A percentile compares a stretch with the other conserved stretches of the same genome.
Evolutionary conservation across 208 protist genomes (phyloP).

Genomic region (Acanthamoeba triangularis): DNA sequence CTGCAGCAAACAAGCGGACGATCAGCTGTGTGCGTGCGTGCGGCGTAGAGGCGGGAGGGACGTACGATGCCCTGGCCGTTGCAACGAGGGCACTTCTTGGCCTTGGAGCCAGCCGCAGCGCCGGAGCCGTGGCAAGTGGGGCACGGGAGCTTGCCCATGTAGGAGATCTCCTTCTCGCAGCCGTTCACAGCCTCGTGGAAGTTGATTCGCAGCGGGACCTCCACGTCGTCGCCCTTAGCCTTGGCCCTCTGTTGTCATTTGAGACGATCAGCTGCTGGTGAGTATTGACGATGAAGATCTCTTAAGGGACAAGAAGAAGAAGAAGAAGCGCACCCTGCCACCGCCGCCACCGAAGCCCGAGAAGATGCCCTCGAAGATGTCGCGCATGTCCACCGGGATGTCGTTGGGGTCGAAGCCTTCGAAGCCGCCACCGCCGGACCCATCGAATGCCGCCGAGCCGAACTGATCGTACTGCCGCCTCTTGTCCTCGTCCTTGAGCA

Average conservation of each 20-base stretch:
- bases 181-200: constrained; percentile 85
- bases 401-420: constrained; percentile 58
- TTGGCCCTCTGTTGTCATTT: constrained; percentile 24
- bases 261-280: not conserved
- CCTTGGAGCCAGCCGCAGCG: constrained; percentile 77
- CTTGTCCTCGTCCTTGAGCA: constrained; percentile 83
- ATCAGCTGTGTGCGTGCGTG: not conserved
- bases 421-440: constrained; percentile 34
- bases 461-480: constrained; percentile 79
- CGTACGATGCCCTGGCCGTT: constrained; percentile 76
- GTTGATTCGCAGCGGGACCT: constrained; percentile 78
- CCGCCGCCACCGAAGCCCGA: constrained; percentile 22
- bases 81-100: constrained; percentile 77
- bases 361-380: constrained; percentile 71
- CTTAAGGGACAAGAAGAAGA: not conserved
- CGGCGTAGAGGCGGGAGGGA: no score
- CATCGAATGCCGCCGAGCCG: constrained; percentile 79
- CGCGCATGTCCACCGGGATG: constrained; percentile 34
- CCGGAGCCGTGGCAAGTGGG: constrained; percentile 81
- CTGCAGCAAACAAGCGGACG: not conserved
- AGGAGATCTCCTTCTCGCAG: constrained; percentile 78
- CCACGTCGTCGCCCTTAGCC: constrained; percentile 64
- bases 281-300: not conserved
- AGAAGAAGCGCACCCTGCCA: not conserved
- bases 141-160: constrained; percentile 73